Percentiles rank a stretch among this genome's conserved stretches.
Conservation (phyloP, 352 stramenopile genomes). For the Phytophthora hybrid region DNA sequence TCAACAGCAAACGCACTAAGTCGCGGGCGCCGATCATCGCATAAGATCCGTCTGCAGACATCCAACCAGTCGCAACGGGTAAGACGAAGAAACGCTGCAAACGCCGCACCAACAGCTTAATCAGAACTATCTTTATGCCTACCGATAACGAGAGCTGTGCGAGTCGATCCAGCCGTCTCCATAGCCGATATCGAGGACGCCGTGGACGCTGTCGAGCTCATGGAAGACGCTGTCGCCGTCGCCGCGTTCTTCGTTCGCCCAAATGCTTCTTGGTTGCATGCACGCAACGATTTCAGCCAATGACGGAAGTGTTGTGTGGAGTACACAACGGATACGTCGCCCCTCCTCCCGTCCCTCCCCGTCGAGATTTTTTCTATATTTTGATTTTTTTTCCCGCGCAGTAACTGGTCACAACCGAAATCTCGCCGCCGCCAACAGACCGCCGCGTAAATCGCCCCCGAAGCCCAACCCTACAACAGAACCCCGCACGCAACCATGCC, state of each 20-base stretch:
- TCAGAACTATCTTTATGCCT: neutral
- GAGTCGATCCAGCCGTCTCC: conserved; percentile 27
- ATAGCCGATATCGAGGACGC: conserved; percentile 15
- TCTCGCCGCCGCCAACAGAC: conserved; percentile 34
- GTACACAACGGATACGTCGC: conserved; percentile 15
- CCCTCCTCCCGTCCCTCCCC: conserved; percentile 26
- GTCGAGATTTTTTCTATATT: conserved; percentile 34
- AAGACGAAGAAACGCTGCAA: conserved; percentile 11
- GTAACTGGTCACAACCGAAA: conserved; percentile 47
- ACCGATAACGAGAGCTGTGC: conserved; percentile 80
- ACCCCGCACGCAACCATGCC: conserved; percentile 57
- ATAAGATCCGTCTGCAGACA: conserved; percentile 70
- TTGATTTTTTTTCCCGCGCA: conserved; percentile 31
- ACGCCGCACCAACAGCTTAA: neutral
- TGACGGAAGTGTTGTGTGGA: neutral
- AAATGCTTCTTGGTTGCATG: conserved; percentile 21
- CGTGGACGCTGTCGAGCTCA: conserved; percentile 28
- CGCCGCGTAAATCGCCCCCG: conserved; percentile 18
- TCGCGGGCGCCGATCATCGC: conserved; percentile 63
- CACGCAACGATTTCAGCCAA: conserved; percentile 33
- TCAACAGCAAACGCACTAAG: conserved; percentile 39
- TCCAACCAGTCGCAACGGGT: conserved; percentile 7
- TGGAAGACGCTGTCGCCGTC: conserved; percentile 5
- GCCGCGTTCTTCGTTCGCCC: neutral
- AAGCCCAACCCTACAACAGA: conserved; percentile 13